phyloP scores from a whole-genome alignment of 805 yeast genomes.

The Starmerella floris region DNA sequence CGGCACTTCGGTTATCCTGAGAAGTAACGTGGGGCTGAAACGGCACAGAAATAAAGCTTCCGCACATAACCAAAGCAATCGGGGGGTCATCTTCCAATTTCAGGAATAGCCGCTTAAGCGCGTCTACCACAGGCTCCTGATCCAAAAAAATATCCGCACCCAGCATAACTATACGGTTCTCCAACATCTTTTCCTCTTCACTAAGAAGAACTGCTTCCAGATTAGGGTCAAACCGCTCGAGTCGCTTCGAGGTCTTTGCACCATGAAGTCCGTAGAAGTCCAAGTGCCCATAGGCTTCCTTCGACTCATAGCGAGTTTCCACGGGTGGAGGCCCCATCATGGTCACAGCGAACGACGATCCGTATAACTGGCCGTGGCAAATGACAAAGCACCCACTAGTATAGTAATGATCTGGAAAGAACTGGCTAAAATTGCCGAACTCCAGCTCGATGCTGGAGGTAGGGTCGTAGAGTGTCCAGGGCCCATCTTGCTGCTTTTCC shows the following conservation, averaged over 20 bases:
- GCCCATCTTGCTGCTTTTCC: conserved; percentile 33
- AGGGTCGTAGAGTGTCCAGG: conserved; percentile 65
- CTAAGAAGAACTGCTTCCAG: conserved; percentile 39
- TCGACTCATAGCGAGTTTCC: conserved; percentile 53
- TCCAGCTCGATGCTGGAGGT: conserved; percentile 63
- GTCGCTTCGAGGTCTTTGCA: conserved; percentile 19
- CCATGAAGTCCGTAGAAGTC: conserved; percentile 50
- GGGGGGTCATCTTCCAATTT: conserved; percentile 47
- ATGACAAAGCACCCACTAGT: conserved; percentile 65
- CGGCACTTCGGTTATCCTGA: conserved; percentile 32
- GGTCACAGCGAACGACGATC: conserved; percentile 50
- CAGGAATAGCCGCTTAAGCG: conserved; percentile 48
- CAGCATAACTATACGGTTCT: conserved; percentile 51
- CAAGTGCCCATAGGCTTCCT: conserved; percentile 62
- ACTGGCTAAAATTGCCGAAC: conserved; percentile 39
- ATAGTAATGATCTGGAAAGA: conserved; percentile 49
- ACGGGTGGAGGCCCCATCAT: conserved; percentile 79
- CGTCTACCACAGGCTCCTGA: conserved; percentile 43
- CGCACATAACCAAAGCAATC: conserved; percentile 59
- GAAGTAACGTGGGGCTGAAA: conserved; percentile 32
- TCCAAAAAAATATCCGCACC: conserved; percentile 69
- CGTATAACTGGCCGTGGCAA: conserved; percentile 71
- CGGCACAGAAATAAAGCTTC: conserved; percentile 64
- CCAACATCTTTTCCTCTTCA: conserved; percentile 40
- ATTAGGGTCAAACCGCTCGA: conserved; percentile 45